Evolutionary conservation across 2,329 filamentous ascomycete species (phyloP).

Genomic region (Sporothrix phasma): DNA sequence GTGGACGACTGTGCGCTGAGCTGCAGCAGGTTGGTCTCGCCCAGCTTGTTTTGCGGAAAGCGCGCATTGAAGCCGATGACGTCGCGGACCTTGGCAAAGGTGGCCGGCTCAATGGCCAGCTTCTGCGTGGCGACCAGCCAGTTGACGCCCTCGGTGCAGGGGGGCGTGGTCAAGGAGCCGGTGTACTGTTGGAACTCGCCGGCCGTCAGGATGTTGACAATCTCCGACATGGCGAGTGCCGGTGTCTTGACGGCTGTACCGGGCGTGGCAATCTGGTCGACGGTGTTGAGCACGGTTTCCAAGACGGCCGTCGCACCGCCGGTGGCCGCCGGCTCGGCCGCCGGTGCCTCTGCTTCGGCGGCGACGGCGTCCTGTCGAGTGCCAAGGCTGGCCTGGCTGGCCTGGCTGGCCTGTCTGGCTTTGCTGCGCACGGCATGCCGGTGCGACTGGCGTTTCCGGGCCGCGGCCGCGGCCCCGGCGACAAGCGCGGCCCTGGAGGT

Average conservation of each 20-base stretch:
- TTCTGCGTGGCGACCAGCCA: constrained; percentile 39
- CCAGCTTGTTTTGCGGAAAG: constrained; percentile 35
- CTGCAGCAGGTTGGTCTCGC: constrained; percentile 28
- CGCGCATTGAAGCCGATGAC: constrained; percentile 41
- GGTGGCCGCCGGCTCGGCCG: background rate
- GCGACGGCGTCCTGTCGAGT: no score
- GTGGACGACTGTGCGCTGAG: background rate
- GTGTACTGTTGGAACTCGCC: constrained; percentile 34
- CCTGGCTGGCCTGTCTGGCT: no score
- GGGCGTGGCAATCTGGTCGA: constrained; percentile 33
- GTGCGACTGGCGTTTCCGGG: background rate
- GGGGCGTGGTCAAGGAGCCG: constrained; percentile 41
- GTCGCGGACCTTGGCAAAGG: constrained; percentile 31
- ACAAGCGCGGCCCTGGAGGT: constrained; percentile 6
- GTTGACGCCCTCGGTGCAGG: constrained; percentile 37
- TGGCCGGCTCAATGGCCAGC: constrained; percentile 29
- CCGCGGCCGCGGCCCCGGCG: constrained; percentile 3
- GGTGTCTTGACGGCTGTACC: constrained; percentile 32
- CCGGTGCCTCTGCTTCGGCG: no score
- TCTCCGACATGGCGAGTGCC: constrained; percentile 35
- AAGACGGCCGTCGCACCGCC: background rate
- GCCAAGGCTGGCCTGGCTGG: no score
- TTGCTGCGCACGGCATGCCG: no score
- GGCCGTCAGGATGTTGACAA: constrained; percentile 29
- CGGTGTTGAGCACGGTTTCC: constrained; percentile 34